Percentiles rank a stretch among this genome's conserved stretches.
Evolutionary conservation across 306 rosid species (phyloP).

Genomic region (Vicia faba): DNA sequence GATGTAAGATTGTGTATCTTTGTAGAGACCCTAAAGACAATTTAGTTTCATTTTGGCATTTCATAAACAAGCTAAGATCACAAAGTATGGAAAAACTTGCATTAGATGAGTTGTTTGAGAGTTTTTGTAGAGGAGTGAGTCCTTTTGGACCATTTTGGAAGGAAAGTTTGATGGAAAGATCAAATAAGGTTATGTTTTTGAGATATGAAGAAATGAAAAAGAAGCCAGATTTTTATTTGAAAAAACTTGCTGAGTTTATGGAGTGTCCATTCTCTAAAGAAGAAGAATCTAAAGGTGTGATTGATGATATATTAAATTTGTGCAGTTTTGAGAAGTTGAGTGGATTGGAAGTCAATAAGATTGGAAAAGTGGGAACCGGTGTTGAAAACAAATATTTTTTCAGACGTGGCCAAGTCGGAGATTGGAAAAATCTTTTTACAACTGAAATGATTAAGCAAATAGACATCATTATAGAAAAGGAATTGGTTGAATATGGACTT

Average conservation of each 20-base stretch:
- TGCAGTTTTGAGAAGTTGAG: neutral
- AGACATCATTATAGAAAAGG: neutral
- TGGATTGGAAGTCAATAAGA: neutral
- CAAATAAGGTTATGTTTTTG: neutral
- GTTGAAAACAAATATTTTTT: neutral
- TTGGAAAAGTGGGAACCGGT: neutral
- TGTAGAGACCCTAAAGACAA: no score
- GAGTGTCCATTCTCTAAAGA: neutral
- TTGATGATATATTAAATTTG: no score
- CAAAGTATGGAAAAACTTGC: no score
- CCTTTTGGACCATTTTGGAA: no score
- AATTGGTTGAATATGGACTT: neutral
- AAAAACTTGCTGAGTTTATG: neutral
- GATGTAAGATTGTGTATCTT: no score
- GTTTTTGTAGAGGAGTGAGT: no score
- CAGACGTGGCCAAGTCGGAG: constrained; percentile 1
- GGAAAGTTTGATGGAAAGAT: neutral
- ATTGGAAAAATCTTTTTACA: neutral
- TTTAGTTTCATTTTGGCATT: no score
- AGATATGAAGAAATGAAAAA: constrained; percentile 3
- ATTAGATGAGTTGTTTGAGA: no score
- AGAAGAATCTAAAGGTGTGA: no score
- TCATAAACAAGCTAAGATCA: no score
- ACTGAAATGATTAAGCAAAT: neutral
- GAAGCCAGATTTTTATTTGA: neutral